A percentile compares a stretch with the other conserved stretches of the same genome.
phyloP scores from a whole-genome alignment of 805 yeast species.

The Metschnikowia chrysomelidarum region DNA sequence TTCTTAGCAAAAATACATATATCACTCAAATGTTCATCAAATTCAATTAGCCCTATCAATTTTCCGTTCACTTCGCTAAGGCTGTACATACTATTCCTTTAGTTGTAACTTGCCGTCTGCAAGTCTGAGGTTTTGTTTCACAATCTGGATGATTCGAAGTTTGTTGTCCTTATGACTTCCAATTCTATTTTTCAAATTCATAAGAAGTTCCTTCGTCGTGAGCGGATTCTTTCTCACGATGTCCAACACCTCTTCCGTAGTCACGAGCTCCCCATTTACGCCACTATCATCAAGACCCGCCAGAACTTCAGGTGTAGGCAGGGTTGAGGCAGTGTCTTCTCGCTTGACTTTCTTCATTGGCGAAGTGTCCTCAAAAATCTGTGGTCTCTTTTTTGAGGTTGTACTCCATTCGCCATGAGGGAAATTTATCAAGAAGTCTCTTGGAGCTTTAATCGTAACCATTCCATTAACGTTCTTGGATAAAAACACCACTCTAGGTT shows the following conservation, averaged over 20 bases:
- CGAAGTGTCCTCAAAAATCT: slow-evolving; percentile 21
- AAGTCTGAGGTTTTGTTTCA: slow-evolving; percentile 55
- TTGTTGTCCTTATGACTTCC: slow-evolving; percentile 63
- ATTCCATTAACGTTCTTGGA: slow-evolving; percentile 35
- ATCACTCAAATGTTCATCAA: too few relatives aligned
- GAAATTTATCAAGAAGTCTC: slow-evolving; percentile 58
- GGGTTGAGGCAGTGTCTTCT: slow-evolving; percentile 24
- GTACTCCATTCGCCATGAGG: slow-evolving; percentile 90
- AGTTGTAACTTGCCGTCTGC: slow-evolving; percentile 47
- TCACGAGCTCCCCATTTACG: slow-evolving; percentile 47
- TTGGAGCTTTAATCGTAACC: slow-evolving; percentile 64
- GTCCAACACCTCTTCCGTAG: slow-evolving; percentile 68
- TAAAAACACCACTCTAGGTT: slow-evolving; percentile 21
- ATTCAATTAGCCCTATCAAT: too few relatives aligned
- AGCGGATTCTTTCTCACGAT: slow-evolving; percentile 57
- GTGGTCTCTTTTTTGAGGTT: slow-evolving; percentile 39
- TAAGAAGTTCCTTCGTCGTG: slow-evolving; percentile 62
- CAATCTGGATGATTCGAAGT: slow-evolving; percentile 54
- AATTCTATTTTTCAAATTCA: slow-evolving; percentile 59
- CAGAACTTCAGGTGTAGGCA: slow-evolving; percentile 12
- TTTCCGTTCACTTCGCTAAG: too few relatives aligned
- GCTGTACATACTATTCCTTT: slow-evolving; percentile 29
- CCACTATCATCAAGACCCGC: slow-evolving; percentile 33
- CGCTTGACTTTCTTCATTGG: slow-evolving; percentile 41
- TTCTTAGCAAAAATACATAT: background rate